A percentile compares a stretch with the other conserved stretches of the same genome.
Evolutionary conservation across 345 rosid genomes (phyloP).

Genomic region (Ceriops decandra): DNA sequence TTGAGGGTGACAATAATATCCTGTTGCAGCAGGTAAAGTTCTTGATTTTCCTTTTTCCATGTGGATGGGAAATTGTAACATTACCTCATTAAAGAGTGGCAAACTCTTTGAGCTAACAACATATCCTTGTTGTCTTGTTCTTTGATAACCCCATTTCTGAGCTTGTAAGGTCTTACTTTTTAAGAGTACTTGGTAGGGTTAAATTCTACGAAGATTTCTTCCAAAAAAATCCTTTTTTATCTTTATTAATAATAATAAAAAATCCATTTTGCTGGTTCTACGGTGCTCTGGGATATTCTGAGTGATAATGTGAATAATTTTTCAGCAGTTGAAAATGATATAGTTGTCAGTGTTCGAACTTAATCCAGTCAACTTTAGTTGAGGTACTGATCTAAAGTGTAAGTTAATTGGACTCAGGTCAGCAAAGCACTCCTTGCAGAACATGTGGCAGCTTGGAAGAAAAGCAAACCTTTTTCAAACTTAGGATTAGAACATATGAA

Average conservation of each 20-base stretch:
- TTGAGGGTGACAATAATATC: constrained; percentile 93
- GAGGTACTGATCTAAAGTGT: constrained; percentile 1
- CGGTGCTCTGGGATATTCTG: background rate
- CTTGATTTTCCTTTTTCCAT: background rate
- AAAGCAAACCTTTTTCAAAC: constrained; percentile 57
- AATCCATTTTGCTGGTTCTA: too few relatives aligned
- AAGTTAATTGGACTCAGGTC: constrained; percentile 43
- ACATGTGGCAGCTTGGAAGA: constrained; percentile 59
- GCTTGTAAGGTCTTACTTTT: too few relatives aligned
- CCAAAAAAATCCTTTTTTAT: too few relatives aligned
- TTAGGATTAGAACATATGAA: constrained; percentile 91
- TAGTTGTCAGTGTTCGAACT: background rate
- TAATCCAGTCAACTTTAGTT: background rate
- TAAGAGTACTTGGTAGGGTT: too few relatives aligned
- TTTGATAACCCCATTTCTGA: too few relatives aligned
- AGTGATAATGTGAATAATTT: background rate
- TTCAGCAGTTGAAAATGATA: background rate
- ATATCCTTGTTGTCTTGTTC: too few relatives aligned
- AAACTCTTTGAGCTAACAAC: too few relatives aligned
- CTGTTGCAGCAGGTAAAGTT: constrained; percentile 84
- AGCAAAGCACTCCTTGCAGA: constrained; percentile 91
- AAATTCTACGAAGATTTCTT: too few relatives aligned
- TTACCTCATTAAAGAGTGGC: too few relatives aligned
- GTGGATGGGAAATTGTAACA: background rate
- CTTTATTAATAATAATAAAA: too few relatives aligned